Percentiles rank a stretch among this genome's conserved stretches.
Evolutionary conservation across 2,329 filamentous ascomycete genomes (phyloP).

Genomic region (Aureobasidium pullulans): DNA sequence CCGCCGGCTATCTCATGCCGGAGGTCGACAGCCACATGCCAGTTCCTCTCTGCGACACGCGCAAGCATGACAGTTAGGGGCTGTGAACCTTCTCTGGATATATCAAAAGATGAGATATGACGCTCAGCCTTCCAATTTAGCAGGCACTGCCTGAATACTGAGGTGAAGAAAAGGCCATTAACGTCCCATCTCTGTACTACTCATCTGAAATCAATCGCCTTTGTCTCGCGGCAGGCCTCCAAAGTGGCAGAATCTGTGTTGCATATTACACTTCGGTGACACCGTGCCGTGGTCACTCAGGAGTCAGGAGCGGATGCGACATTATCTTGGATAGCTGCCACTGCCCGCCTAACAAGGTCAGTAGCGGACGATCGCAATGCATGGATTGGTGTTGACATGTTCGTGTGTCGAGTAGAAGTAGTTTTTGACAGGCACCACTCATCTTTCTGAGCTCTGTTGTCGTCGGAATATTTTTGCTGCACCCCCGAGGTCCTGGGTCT

Average conservation of each 20-base stretch:
- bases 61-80: background rate
- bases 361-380: background rate
- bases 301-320: background rate
- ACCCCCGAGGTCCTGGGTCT: background rate
- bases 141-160: slow-evolving; percentile 1
- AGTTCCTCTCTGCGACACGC: background rate
- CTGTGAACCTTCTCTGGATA: background rate
- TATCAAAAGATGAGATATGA: background rate
- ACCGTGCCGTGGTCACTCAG: background rate
- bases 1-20: slow-evolving; percentile 1
- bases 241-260: background rate
- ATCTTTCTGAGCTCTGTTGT: background rate
- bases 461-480: background rate
- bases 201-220: background rate
- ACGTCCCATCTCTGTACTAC: background rate
- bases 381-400: background rate
- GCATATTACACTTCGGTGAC: background rate
- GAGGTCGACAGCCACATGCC: background rate
- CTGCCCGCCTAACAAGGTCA: background rate
- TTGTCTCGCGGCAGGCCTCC: background rate
- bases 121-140: background rate
- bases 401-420: background rate
- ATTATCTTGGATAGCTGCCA: background rate
- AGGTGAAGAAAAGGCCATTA: background rate
- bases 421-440: slow-evolving; percentile 5